phyloP scores from a whole-genome alignment of 1,139 yeast genomes.

The Yamadazyma blattariae region DNA sequence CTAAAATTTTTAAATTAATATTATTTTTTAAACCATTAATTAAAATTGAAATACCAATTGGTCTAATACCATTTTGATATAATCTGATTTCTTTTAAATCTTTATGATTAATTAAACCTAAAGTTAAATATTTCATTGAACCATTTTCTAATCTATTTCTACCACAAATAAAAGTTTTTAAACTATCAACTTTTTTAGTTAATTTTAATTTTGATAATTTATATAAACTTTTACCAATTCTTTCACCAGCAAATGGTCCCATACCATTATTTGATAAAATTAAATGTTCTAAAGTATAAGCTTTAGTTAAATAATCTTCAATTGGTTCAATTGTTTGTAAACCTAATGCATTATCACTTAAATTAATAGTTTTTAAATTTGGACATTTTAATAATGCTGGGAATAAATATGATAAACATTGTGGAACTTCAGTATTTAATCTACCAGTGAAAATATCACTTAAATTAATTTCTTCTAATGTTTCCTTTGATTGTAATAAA shows the following conservation, averaged over 20 bases:
- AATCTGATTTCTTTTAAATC: conserved; percentile 72
- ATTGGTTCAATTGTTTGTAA: conserved; percentile 91
- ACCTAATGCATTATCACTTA: conserved; percentile 96
- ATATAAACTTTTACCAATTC: conserved; percentile 84
- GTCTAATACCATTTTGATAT: conserved; percentile 96
- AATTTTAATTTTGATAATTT: conserved; percentile 66
- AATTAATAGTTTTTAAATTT: conserved; percentile 67
- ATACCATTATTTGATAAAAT: conserved; percentile 91
- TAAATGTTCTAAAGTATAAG: conserved; percentile 78
- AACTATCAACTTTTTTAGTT: conserved; percentile 39
- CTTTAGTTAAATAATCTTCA: conserved; percentile 72
- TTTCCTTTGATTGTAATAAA: conserved; percentile 45
- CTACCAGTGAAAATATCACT: conserved; percentile 95
- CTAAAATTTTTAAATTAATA: conserved; percentile 62
- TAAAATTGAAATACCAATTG: conserved; percentile 79
- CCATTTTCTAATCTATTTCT: conserved; percentile 96
- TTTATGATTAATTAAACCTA: conserved; percentile 73
- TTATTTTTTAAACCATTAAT: conserved; percentile 71
- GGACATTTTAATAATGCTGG: conserved; percentile 71
- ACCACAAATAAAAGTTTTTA: conserved; percentile 89
- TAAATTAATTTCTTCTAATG: conserved; percentile 67
- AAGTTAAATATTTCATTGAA: conserved; percentile 73
- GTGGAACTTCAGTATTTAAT: conserved; percentile 90
- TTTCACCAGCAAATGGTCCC: conserved; percentile 96
- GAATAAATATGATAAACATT: conserved; percentile 67